Evolutionary conservation across 2,329 filamentous ascomycete genomes (phyloP), one percentile per base, ranked within the genome.

Genomic region (Diaporthe vaccinii): DNA sequence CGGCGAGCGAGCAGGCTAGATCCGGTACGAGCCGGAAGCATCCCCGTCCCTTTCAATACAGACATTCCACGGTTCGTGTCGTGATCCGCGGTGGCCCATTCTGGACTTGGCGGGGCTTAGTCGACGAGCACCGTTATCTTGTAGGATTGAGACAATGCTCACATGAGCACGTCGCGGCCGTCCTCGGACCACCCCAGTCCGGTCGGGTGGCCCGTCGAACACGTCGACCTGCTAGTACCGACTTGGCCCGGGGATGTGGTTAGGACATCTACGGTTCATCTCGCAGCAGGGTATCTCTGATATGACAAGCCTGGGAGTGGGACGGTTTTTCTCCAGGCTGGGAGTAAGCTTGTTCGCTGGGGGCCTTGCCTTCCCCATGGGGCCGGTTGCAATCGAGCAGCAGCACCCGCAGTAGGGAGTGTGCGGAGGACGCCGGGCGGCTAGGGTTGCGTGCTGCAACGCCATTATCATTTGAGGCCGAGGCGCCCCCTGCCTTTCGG

Each of bases 271-370:
- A 28, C 49, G n/a, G 65, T 55, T 39, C 49, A 69, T 41, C 49
- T 69, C 34, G 34, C 49, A 41, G 65, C 46, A 53, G 46, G 65
- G 10, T 8, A 69, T 41, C 22, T 28, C 22, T 69, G 46, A 55
- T 31, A 31, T 22, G 65, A 53, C 4, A 53, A 10, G 65, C 46
- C 34, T 41, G 22, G 22, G 28, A 53, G 62, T 51, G 44, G 62
- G 22, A 36, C 31, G 17, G 12, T 28, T 34, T 46, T 46, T 55
- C 65, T 55, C 65, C 46, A 36, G 65, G 49, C 49, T 69, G 34
- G 49, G 65, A 49, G 28, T 31, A 69, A 69, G 65, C 65, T 69
- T 69, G 65, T 69, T 69, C 49, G 34, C 65, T 69, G 49, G 65
- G 65, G 65, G 15, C 46, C 8, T 69, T 34, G 49, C n/a, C 22